These are phyloP conservation scores for Stemphylium beticola DNA, from an alignment of 2,329 filamentous ascomycete genomes.

Conservation along the genomic window DNA sequence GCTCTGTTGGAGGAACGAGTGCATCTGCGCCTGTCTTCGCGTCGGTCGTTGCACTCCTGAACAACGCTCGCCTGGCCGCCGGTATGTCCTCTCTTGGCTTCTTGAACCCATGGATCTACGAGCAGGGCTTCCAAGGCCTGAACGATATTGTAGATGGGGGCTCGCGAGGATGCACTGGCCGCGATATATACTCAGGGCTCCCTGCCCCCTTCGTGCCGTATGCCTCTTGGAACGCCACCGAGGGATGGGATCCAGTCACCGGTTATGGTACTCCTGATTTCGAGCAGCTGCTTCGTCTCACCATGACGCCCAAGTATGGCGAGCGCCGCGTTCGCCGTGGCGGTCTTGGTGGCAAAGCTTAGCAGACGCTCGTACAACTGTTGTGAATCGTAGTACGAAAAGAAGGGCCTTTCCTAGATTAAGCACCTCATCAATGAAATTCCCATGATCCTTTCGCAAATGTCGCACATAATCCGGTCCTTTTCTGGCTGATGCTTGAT, in stretches of 20 bases:
- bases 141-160: constrained; percentile 58
- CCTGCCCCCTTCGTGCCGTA: constrained; percentile 50
- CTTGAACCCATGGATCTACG: constrained; percentile 53
- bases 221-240: constrained; percentile 59
- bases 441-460: background rate
- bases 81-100: constrained; percentile 47
- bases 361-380: background rate
- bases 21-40: constrained; percentile 50
- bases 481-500: no score
- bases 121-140: constrained; percentile 51
- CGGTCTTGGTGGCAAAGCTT: background rate
- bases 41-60: constrained; percentile 46
- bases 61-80: constrained; percentile 46
- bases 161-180: constrained; percentile 54
- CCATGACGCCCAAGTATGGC: constrained; percentile 21
- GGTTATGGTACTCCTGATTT: constrained; percentile 51
- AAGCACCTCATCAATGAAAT: background rate
- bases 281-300: constrained; percentile 39
- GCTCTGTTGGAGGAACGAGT: constrained; percentile 46
- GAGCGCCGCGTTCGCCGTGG: constrained; percentile 20
- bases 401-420: background rate
- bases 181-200: constrained; percentile 47
- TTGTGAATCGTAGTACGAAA: background rate
- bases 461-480: background rate
- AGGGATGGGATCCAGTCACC: constrained; percentile 59